A percentile compares a stretch with the other conserved stretches of the same genome.
phyloP scores from a whole-genome alignment of 148 eudicot genomes.

The Vaccinium corymbosum region DNA sequence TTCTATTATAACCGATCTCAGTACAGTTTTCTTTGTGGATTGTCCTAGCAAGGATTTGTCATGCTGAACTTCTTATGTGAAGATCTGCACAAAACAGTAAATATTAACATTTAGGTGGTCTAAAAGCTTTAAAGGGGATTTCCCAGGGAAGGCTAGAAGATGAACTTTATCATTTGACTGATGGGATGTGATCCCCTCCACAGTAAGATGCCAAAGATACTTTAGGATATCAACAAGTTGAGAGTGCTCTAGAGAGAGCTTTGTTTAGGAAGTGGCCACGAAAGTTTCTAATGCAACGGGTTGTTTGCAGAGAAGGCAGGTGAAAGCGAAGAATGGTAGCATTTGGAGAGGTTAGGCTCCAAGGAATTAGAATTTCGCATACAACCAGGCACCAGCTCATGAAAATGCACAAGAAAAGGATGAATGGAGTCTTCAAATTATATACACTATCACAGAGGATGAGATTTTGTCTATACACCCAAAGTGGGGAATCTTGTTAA shows the following conservation, averaged over 20 bases:
- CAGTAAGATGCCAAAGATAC: not conserved
- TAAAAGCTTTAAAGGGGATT: not conserved
- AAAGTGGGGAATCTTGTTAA: not conserved
- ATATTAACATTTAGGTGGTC: not conserved
- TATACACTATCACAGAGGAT: not conserved
- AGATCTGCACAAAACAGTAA: not conserved
- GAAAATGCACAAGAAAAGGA: not conserved
- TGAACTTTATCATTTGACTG: not conserved
- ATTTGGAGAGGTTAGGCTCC: not conserved
- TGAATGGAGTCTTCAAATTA: too few species aligned
- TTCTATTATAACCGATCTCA: too few species aligned
- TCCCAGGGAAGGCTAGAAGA: not conserved
- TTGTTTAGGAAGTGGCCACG: not conserved
- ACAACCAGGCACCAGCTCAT: not conserved
- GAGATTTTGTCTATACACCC: not conserved
- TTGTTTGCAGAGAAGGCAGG: not conserved
- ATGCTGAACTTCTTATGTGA: not conserved
- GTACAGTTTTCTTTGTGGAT: too few species aligned
- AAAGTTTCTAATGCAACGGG: not conserved
- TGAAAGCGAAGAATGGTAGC: not conserved
- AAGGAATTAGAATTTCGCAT: not conserved
- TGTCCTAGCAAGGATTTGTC: not conserved
- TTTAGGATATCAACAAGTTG: not conserved
- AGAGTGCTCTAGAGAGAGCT: not conserved
- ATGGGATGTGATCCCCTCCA: not conserved